Conservation (phyloP, 306 rosid genomes). For the Lotus japonicus region DNA sequence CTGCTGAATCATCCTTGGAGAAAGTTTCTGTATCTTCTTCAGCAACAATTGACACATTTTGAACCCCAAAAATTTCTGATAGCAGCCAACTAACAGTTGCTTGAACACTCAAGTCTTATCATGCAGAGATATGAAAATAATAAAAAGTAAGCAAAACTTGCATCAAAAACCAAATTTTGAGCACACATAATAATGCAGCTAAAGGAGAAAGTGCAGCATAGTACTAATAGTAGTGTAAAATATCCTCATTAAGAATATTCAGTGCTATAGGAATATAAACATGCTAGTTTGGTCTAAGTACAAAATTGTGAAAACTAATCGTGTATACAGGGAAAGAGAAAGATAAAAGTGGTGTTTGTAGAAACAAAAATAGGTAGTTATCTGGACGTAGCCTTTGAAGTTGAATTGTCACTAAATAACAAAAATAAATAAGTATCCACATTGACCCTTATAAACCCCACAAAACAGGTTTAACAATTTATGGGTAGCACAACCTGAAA, state of each 20-base stretch:
- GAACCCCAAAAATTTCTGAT: constrained; percentile 54
- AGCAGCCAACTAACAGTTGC: constrained; percentile 75
- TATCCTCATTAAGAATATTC: not conserved
- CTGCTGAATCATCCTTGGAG: constrained; percentile 49
- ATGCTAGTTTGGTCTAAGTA: not conserved
- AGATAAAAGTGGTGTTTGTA: not conserved
- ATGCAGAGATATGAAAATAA: constrained; percentile 23
- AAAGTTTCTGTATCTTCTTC: constrained; percentile 72
- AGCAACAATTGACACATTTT: constrained; percentile 68
- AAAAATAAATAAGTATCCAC: not conserved
- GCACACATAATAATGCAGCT: not conserved
- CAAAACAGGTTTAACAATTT: not conserved
- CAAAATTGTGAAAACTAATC: not conserved
- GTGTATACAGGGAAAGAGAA: not conserved
- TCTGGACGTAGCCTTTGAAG: not conserved
- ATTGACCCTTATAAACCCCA: not conserved
- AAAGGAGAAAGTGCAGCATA: not conserved
- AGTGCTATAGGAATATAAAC: not conserved
- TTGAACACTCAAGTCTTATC: constrained; percentile 87
- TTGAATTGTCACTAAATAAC: not conserved
- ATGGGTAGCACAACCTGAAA: constrained; percentile 2
- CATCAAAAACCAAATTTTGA: not conserved
- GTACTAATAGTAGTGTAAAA: not conserved
- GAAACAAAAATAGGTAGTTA: not conserved
- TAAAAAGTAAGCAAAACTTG: constrained; percentile 17